phyloP scores from a whole-genome alignment of 305 asterid species.

The Fraxinus angustifolia region DNA sequence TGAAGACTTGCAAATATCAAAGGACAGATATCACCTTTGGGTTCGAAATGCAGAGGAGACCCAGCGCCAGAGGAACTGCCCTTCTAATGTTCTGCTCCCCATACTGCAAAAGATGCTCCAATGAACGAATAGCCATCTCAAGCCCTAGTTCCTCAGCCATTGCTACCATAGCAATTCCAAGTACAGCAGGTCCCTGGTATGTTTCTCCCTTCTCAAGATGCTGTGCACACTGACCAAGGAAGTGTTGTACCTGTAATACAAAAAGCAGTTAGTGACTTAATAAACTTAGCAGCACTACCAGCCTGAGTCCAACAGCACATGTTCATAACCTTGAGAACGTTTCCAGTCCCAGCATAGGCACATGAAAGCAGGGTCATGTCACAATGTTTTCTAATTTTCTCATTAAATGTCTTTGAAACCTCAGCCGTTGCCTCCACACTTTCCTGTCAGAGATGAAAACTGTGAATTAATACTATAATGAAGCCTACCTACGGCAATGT shows the following conservation, averaged over 20 bases:
- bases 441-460: conserved; percentile 51
- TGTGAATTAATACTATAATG: conserved; percentile 1
- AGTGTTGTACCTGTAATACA: conserved; percentile 79
- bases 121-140: conserved; percentile 97
- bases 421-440: conserved; percentile 89
- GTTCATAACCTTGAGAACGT: conserved; percentile 77
- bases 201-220: conserved; percentile 89
- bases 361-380: conserved; percentile 93
- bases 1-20: not conserved
- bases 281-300: not conserved
- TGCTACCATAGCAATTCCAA: conserved; percentile 98
- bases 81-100: conserved; percentile 89
- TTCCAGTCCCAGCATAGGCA: conserved; percentile 98
- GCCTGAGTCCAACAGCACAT: conserved; percentile 8
- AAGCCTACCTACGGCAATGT: conserved; percentile 13
- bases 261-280: conserved; percentile 20
- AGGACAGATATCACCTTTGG: conserved; percentile 61
- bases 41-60: conserved; percentile 90
- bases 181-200: conserved; percentile 92
- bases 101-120: conserved; percentile 92
- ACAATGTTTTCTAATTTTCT: conserved; percentile 80
- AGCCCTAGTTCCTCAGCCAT: conserved; percentile 95
- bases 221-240: conserved; percentile 87
- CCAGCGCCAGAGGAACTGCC: conserved; percentile 92
- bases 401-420: conserved; percentile 84